Base-by-base conservation (phyloP, 2,329 filamentous ascomycete species). In the Aspergillus luchuensis region DNA sequence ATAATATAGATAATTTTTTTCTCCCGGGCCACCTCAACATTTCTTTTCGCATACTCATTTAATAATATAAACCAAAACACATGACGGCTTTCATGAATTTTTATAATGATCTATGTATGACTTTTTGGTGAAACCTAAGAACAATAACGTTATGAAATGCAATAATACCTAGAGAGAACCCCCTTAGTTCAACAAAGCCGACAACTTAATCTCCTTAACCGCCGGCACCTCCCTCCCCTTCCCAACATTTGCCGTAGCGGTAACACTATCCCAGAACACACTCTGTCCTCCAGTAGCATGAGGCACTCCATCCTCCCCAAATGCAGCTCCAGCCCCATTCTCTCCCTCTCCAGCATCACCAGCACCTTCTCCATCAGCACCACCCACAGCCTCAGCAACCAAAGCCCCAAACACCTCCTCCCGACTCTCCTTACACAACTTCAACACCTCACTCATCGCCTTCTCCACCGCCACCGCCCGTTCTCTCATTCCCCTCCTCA, bases 401-500 rank as follows among this genome's bases (percentile, higher is more conserved):
- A 39, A 58, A 56, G 3, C 72, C 67, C 80, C 80, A 72, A 91
- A 96, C 0, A 96, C 89, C 68, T 96, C 90, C 8, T 77, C 80
- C 15, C 92, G 81, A 47, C 89, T 89, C 7, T 79, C 81, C 64
- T 78, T 78, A 73, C 91, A 96, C 63, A 87, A 84, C 48, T 85
- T 87, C 8, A 91, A 79, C 0, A 98, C 89, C 64, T 95, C 91
- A 5, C 79, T 82, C 79, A 94, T 87, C 25, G 91, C 84, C 8
- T 80, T 83, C 75, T 95, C 90, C 3, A 96, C 85, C 6, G 91
- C 90, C 13, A 87, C 82, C 4, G 92, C 95, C 53, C 92, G 84
- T 80, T 98, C 95, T 48, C 91, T 84, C 95, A 98, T 98, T 19
- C 86, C 86, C 36, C 95, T 81, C 59, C 92, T 84, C 63, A 92